Percentiles rank a stretch among this genome's conserved stretches.
phyloP scores from a whole-genome alignment of 1,139 yeast species.

The Entelexis paramagnoliae region DNA sequence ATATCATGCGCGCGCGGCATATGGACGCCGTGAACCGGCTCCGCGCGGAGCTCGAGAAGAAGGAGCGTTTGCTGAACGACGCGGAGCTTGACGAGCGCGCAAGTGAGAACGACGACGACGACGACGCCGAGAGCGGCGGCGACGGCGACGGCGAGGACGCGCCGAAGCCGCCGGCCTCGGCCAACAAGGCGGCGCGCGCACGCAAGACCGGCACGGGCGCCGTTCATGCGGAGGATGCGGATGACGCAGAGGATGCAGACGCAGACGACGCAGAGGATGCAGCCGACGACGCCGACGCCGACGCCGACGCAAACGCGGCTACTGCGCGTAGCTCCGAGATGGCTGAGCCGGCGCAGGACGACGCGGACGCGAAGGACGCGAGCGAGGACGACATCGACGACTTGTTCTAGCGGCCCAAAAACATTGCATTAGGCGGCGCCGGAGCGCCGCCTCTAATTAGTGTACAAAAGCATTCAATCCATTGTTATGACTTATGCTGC shows the following conservation, averaged over 20 bases:
- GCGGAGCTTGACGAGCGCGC: constrained; percentile 31
- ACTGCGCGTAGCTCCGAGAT: background rate
- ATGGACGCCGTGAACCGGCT: constrained; percentile 70
- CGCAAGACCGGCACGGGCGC: too few species aligned
- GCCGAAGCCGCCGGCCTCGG: background rate
- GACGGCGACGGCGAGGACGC: constrained; percentile 8
- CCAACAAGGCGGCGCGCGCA: too few species aligned
- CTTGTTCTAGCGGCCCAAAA: background rate
- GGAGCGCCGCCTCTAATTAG: too few species aligned
- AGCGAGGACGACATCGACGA: constrained; percentile 7
- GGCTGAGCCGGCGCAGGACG: background rate
- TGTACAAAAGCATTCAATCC: too few species aligned
- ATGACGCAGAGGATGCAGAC: background rate
- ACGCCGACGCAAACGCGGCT: background rate
- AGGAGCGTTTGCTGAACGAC: constrained; percentile 55
- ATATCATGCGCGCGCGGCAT: constrained; percentile 79
- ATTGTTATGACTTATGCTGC: too few species aligned
- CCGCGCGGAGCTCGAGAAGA: constrained; percentile 72
- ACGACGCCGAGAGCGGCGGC: constrained; percentile 24
- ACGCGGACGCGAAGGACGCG: background rate
- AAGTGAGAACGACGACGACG: constrained; percentile 30
- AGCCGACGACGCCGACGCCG: background rate
- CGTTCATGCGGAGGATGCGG: background rate
- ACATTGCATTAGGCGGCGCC: background rate
- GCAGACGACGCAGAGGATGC: background rate